phyloP scores from a whole-genome alignment of 768 basidiomycete genomes.

The Russula earlei region DNA sequence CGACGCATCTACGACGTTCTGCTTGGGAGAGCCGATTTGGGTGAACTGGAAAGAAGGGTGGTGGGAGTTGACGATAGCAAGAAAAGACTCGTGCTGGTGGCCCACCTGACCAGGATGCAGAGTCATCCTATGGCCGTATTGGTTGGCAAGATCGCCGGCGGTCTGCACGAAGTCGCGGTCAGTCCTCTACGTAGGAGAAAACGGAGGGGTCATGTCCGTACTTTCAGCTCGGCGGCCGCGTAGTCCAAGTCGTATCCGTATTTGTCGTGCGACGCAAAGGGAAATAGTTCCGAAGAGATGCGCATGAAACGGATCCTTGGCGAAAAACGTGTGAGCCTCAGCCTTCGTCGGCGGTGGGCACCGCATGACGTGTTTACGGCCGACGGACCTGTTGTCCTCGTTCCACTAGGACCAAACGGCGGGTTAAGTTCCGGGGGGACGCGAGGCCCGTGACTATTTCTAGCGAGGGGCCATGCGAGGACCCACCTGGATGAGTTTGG shows the following conservation, averaged over 20 bases:
- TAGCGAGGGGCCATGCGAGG: neutral
- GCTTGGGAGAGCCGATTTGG: slow-evolving; percentile 70
- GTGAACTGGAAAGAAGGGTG: slow-evolving; percentile 37
- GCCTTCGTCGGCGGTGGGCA: neutral
- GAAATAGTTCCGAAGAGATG: slow-evolving; percentile 87
- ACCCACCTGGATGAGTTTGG: slow-evolving; percentile 51
- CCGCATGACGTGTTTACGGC: neutral
- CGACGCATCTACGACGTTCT: slow-evolving; percentile 63
- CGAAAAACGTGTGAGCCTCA: neutral
- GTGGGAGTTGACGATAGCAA: neutral
- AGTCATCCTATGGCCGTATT: slow-evolving; percentile 56
- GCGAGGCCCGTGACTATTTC: no score
- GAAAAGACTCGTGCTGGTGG: neutral
- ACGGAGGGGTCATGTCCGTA: neutral
- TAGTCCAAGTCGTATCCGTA: slow-evolving; percentile 80
- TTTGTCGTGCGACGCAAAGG: slow-evolving; percentile 73
- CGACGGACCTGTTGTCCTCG: slow-evolving; percentile 48
- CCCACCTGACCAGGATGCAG: slow-evolving; percentile 71
- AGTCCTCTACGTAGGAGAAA: neutral
- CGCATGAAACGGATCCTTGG: slow-evolving; percentile 74
- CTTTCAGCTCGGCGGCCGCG: slow-evolving; percentile 46
- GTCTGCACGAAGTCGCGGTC: slow-evolving; percentile 20
- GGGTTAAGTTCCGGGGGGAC: no score
- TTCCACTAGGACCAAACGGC: slow-evolving; percentile 53
- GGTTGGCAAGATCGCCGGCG: slow-evolving; percentile 39